Evolutionary conservation across 1,139 yeast genomes (phyloP).

Genomic region (Pichia sp.): DNA sequence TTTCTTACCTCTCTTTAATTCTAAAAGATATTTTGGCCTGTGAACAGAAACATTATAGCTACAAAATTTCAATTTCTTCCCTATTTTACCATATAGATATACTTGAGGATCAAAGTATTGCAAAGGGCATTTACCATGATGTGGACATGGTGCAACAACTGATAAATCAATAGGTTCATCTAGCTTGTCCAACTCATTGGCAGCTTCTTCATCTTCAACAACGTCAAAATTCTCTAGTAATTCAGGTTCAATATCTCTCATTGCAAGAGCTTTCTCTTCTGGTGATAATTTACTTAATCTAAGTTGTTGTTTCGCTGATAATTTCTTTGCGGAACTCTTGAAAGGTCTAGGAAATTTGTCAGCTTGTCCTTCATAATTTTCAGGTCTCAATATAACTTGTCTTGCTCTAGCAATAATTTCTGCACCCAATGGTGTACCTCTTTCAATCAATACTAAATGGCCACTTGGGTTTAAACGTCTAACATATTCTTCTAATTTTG

Average conservation of each 20-base stretch:
- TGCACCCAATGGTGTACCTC: slow-evolving; percentile 88
- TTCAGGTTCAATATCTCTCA: slow-evolving; percentile 34
- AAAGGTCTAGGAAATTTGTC: slow-evolving; percentile 73
- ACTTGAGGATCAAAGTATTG: slow-evolving; percentile 71
- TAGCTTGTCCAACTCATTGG: slow-evolving; percentile 23
- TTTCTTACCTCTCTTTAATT: slow-evolving; percentile 73
- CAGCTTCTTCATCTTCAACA: slow-evolving; percentile 25
- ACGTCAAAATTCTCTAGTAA: slow-evolving; percentile 39
- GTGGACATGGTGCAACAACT: slow-evolving; percentile 86
- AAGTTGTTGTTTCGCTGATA: slow-evolving; percentile 18
- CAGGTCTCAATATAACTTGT: slow-evolving; percentile 82
- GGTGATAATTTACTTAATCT: slow-evolving; percentile 15
- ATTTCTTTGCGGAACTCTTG: slow-evolving; percentile 40
- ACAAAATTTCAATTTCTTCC: slow-evolving; percentile 64
- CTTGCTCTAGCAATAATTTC: slow-evolving; percentile 87
- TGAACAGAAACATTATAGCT: slow-evolving; percentile 66
- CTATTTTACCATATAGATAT: slow-evolving; percentile 56
- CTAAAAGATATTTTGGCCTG: slow-evolving; percentile 73
- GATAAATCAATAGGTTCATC: slow-evolving; percentile 43
- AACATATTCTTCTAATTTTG: slow-evolving; percentile 55
- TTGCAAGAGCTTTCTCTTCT: slow-evolving; percentile 20
- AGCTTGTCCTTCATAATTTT: slow-evolving; percentile 46
- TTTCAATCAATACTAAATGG: slow-evolving; percentile 67
- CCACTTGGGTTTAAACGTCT: slow-evolving; percentile 70
- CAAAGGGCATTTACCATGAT: slow-evolving; percentile 81